Base-by-base conservation (phyloP, 495 filamentous ascomycete genomes). In the Chaetomium cochliodes region DNA sequence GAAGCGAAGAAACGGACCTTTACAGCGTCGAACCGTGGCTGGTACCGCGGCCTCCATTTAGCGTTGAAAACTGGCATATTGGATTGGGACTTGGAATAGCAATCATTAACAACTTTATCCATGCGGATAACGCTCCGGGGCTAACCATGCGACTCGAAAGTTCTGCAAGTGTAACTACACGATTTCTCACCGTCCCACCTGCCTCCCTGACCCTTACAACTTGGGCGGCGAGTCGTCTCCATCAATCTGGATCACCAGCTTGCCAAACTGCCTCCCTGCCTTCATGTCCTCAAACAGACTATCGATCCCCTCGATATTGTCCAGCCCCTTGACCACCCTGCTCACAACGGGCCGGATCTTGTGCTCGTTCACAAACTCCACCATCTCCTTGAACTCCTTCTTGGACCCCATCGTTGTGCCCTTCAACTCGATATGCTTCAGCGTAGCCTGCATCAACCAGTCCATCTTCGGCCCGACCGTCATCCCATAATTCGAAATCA, bases 401-500 rank as follows among this genome's bases (percentile, higher is more conserved):
- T 86, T 84, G 23, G 86, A 90, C 15, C 90, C 90, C 89, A 92
- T 92, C 2, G 89, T 92, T 15, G 80, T 84, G 37, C 88, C 88
- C 50, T 78, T 80, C 9, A 92, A 79, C 67, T 92, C 90, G 54
- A 93, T 79, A 67, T 93, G 92, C 73, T 85, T 88, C 56, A 92
- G 70, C n/a, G 90, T 84, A 4, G 89, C 88, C 64, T 75, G 69
- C 85, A 92, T 91, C 16, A 79, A 67, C 77, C 86, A 92, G 20
- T 90, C 82, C 82, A 90, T 88, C 75, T 86, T 86, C 0, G 90
- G 90, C 15, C 80, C 81, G 3, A 88, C 78, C 13, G 90, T 93
- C 90, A 93, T 92, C 41, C 90, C 90, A 69, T 93, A 92, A 51
- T 82, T 76, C 5, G 85, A 81, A 64, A 93, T 81, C 33, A 90